Evolutionary conservation across 2,329 filamentous ascomycete genomes (phyloP), one percentile per base, ranked within the genome.

Genomic region (Calcarisporium arbuscula): DNA sequence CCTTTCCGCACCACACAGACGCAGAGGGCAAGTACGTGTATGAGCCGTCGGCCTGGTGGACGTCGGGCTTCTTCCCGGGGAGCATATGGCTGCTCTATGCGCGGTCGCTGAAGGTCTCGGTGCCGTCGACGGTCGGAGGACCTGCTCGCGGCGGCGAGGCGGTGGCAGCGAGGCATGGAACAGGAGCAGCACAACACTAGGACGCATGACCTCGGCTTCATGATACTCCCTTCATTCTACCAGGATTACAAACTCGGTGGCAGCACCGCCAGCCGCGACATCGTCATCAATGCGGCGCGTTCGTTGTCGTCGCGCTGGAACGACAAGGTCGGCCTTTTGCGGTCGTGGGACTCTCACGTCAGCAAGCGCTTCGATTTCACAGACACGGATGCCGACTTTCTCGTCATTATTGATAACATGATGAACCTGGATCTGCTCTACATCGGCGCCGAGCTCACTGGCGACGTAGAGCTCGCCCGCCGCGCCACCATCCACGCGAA

Each of bases 1-100:
- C 19, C 16, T 36, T 27, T 19, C 35, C 35, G 22, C 35, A 36
- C 20, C 35, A 32, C 14, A 32, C 27, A 14, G 35, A 26, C 14
- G 10, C 20, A n/a, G 30, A 26, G 15, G 29, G 28, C 7, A 27
- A 27, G 19, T 36, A 36, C 12, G 14, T 21, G 15, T 36, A 36
- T 19, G 35, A 36, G n/a, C 22, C 35, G 25, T 36, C 35, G 7
- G 29, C 32, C n/a, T 36, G 35, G 35, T 74, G 40, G 40, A 42
- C 40, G 14, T 39, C 40, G 6, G 41, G 41, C 5, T 43, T 43
- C 35, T 43, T 41, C 18, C 41, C 41, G 3, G 41, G 41, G 17
- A 34, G 21, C n/a, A 15, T 43, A 8, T 41, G 35, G 32, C 32
- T 41, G 12, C 30, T 41, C 5, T 38, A 32, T 19, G 38, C 41